These are phyloP conservation scores for Suhomyces panamericanus DNA, from an alignment of 1,139 yeast genomes.

Conservation along the genomic window DNA sequence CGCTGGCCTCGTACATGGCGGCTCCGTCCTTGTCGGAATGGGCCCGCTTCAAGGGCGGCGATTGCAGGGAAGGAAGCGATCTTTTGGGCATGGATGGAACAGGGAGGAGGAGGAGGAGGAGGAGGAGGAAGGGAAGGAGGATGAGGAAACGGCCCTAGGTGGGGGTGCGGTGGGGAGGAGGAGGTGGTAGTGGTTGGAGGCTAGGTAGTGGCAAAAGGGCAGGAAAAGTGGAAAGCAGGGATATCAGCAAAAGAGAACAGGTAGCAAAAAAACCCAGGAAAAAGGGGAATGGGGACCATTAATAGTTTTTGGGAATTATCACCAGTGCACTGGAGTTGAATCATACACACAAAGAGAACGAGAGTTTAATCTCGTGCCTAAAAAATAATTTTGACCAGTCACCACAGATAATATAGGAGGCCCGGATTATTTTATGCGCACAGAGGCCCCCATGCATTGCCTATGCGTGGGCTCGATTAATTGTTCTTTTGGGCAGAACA, in stretches of 20 bases:
- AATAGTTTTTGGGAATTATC: slow-evolving; percentile 7
- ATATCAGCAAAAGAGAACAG: not conserved
- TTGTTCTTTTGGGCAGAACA: slow-evolving; percentile 2
- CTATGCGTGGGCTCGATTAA: not conserved
- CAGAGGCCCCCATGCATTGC: slow-evolving; percentile 1
- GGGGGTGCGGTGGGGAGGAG: not conserved
- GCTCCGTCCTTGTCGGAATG: slow-evolving; percentile 11
- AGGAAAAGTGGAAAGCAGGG: not conserved
- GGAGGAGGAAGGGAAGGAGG: not conserved
- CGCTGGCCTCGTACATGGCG: slow-evolving; percentile 23
- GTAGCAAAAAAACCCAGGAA: slow-evolving; percentile 2
- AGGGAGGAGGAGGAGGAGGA: not conserved
- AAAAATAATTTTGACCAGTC: slow-evolving; percentile 2
- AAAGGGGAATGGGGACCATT: slow-evolving; percentile 6
- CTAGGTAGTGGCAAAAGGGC: not conserved
- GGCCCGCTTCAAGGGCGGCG: slow-evolving; percentile 12
- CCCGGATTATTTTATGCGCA: not conserved
- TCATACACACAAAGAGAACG: slow-evolving; percentile 9
- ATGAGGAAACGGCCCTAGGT: not conserved
- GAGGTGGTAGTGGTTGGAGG: too few species aligned
- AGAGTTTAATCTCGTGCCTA: slow-evolving; percentile 6
- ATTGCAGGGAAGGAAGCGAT: slow-evolving; percentile 9
- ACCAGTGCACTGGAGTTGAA: slow-evolving; percentile 6
- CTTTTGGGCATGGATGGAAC: slow-evolving; percentile 13
- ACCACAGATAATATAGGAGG: not conserved